Evolutionary conservation across 345 rosid species (phyloP).

Genomic region (Citrus medica): DNA sequence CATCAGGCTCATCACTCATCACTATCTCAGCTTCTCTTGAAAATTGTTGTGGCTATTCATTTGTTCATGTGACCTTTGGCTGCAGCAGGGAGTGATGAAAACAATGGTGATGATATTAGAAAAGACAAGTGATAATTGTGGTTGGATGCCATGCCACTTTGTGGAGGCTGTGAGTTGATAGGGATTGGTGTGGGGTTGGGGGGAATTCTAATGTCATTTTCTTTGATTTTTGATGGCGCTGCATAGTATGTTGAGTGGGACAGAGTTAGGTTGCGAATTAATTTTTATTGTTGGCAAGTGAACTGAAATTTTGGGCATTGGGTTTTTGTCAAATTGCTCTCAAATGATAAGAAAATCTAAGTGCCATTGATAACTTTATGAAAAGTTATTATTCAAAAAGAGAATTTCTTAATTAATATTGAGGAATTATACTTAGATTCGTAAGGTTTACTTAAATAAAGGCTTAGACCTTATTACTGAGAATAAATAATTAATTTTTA

Average conservation of each 20-base stretch:
- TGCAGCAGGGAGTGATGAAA: not conserved
- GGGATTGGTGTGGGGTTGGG: conserved; percentile 2
- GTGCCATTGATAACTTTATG: not conserved
- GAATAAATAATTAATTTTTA: too few species aligned
- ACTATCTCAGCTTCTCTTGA: not conserved
- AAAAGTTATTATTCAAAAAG: too few species aligned
- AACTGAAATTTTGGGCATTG: not conserved
- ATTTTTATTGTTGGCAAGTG: not conserved
- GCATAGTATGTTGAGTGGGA: not conserved
- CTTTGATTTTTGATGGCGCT: not conserved
- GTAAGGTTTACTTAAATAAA: too few species aligned
- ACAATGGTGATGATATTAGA: not conserved
- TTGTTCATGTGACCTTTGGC: not conserved
- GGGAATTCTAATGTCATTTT: conserved; percentile 1
- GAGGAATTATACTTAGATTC: too few species aligned
- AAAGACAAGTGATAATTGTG: not conserved
- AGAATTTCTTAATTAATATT: too few species aligned
- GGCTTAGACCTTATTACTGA: too few species aligned
- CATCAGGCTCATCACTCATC: not conserved
- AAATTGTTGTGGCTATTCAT: not conserved
- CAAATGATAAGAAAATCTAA: not conserved
- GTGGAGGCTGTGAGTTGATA: conserved; percentile 1
- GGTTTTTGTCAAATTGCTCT: not conserved
- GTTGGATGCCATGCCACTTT: not conserved
- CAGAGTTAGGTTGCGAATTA: conserved; percentile 3